Evolutionary conservation across 768 basidiomycete genomes (phyloP), one percentile per base, ranked within the genome.

Genomic region (Stropharia rugosoannulata): DNA sequence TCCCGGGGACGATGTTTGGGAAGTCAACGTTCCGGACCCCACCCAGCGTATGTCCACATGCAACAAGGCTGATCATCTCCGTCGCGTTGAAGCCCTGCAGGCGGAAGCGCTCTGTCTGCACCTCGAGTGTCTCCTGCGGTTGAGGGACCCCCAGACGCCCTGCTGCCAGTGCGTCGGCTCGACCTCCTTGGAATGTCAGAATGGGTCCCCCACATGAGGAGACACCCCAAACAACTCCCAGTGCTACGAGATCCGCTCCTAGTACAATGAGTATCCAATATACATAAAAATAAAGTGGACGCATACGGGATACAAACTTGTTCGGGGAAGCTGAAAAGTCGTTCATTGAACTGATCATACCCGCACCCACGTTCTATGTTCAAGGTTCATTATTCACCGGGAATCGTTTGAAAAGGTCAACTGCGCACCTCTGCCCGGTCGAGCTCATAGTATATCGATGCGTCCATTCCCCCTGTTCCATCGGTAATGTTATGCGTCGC

Each of bases 1-100:
- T 18, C 2, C 39, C 37, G 18, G 45, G 52, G 4, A 77, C 75
- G 10, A 76, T 61, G 7, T 57, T 59, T 0, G 78, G 76, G 46
- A 78, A 77, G 50, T 74, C 75, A 0, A 64, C 60, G 54, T 70
- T 75, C 32, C 76, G 68, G 2, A 78, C 76, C 42, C 75, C 73
- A 25, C 77, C 78, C 10, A 80, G 57, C 0, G 77, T 75, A 58
- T 80, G 77, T 9, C 77, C 78, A 61, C 77, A 79, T 0, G 77
- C 77, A 9, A 75, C 71, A 37, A 80, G 68, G 46, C 65, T 64
- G 42, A 78, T 79, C 77, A 78, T 79, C 47, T 79, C 76, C 25
- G 68, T 59, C 25, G 65, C 62, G 11, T 64, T 68, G 62, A 77
- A 81, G 1, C 78, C 78, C 57, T 71, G 65, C 1, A 69, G 64